Percentiles rank a stretch among this genome's conserved stretches.
Conservation (phyloP, 148 eudicot species). For the Mesembryanthemum crystallinum region DNA sequence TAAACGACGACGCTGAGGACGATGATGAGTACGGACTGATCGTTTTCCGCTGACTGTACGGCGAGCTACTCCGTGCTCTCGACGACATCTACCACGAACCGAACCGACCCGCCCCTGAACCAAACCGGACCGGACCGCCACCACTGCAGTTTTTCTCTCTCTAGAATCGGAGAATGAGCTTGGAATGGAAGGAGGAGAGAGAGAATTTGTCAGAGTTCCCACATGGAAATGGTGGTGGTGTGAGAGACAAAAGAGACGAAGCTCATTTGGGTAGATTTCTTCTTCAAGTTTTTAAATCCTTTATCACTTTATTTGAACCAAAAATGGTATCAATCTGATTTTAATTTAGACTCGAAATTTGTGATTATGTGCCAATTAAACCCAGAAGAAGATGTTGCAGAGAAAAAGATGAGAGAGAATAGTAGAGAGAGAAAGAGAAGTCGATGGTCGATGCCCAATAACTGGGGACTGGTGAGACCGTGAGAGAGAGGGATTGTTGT, state of each 20-base stretch:
- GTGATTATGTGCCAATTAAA: background rate
- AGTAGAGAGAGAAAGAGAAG: slow-evolving; percentile 2
- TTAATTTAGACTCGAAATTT: background rate
- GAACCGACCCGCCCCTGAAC: too few species aligned
- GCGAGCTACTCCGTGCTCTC: slow-evolving; percentile 78
- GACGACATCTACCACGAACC: slow-evolving; percentile 50
- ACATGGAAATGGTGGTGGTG: too few species aligned
- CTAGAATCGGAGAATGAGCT: background rate
- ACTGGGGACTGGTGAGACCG: slow-evolving; percentile 25
- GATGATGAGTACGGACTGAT: slow-evolving; percentile 71
- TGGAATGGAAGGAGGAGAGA: background rate
- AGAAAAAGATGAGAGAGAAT: background rate
- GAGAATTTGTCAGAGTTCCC: slow-evolving; percentile 50
- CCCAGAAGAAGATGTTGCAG: background rate
- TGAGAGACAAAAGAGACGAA: too few species aligned
- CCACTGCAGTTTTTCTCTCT: background rate
- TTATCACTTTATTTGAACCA: background rate
- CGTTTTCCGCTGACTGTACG: slow-evolving; percentile 52
- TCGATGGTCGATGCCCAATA: slow-evolving; percentile 17
- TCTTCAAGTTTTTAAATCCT: background rate
- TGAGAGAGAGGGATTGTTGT: too few species aligned
- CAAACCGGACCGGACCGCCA: slow-evolving; percentile 33
- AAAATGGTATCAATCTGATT: background rate
- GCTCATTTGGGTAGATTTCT: slow-evolving; percentile 13
- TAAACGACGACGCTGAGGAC: slow-evolving; percentile 71